These are phyloP conservation scores for Aspergillus felis DNA, from an alignment of 2,329 filamentous ascomycete species.

Conservation along the genomic window DNA sequence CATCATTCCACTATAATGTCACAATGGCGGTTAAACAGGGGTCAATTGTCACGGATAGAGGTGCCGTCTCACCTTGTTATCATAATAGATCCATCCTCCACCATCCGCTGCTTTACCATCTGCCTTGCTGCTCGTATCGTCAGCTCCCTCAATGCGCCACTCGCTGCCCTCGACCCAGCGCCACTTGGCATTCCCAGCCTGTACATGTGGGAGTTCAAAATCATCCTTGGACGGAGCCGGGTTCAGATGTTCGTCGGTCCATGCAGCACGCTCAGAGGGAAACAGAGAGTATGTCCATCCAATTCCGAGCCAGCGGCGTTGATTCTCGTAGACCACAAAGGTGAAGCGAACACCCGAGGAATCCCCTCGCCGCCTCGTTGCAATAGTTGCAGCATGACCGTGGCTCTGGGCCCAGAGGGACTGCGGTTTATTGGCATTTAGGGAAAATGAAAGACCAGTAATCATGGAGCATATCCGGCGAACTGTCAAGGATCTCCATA, in stretches of 20 bases:
- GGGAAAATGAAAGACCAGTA: slow-evolving; percentile 71
- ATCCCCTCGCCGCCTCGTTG: slow-evolving; percentile 40
- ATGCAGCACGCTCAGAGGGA: slow-evolving; percentile 81
- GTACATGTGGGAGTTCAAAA: slow-evolving; percentile 65
- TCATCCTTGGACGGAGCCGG: slow-evolving; percentile 69
- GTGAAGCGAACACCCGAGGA: slow-evolving; percentile 89
- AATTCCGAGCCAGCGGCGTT: slow-evolving; percentile 88
- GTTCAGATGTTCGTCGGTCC: slow-evolving; percentile 96
- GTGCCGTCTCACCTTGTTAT: slow-evolving; percentile 70
- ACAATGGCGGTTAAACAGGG: slow-evolving; percentile 3
- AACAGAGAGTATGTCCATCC: slow-evolving; percentile 93
- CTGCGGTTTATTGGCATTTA: slow-evolving; percentile 21
- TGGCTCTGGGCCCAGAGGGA: slow-evolving; percentile 36
- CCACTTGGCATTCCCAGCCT: slow-evolving; percentile 62
- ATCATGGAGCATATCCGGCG: slow-evolving; percentile 66
- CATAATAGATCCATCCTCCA: slow-evolving; percentile 94
- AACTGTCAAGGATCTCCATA: slow-evolving; percentile 82
- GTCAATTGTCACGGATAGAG: neutral
- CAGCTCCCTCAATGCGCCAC: slow-evolving; percentile 77
- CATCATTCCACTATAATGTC: slow-evolving; percentile 72
- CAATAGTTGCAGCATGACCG: slow-evolving; percentile 46
- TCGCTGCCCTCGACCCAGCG: slow-evolving; percentile 80
- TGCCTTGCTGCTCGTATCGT: slow-evolving; percentile 32
- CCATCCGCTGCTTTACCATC: slow-evolving; percentile 48
- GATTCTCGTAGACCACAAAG: slow-evolving; percentile 94